phyloP scores from a whole-genome alignment of 148 eudicot species.

The Persicaria maculosa region DNA sequence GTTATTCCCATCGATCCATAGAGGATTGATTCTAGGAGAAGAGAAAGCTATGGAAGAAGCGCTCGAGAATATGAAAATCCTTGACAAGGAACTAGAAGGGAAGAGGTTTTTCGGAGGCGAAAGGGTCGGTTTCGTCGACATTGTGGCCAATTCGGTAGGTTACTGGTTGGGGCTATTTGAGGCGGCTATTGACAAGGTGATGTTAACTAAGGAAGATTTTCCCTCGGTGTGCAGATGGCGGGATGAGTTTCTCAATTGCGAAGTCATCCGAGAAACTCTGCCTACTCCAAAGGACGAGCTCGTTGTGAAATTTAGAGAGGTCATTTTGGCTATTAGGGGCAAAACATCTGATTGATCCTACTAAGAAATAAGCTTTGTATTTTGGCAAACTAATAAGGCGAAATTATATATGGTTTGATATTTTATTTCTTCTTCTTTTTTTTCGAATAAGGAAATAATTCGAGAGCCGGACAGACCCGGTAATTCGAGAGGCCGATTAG shows the following conservation, averaged over 20 bases:
- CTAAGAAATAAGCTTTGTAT: no score
- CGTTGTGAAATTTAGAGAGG: neutral
- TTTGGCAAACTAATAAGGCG: no score
- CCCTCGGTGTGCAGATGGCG: neutral
- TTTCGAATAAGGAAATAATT: no score
- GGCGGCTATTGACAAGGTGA: neutral
- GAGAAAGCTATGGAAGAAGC: neutral
- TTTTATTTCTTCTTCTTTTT: no score
- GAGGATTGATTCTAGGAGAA: neutral
- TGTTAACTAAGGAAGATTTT: neutral
- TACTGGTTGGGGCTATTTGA: neutral
- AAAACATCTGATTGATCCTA: neutral
- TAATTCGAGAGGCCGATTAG: no score
- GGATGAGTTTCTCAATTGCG: neutral
- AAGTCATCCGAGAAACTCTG: neutral
- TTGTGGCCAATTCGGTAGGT: neutral
- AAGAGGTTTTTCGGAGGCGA: no score
- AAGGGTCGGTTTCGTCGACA: neutral
- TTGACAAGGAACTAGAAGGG: no score
- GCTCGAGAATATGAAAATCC: neutral
- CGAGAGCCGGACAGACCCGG: no score
- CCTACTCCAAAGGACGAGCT: neutral
- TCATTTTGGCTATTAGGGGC: neutral
- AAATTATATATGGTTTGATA: no score
- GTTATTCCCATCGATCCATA: neutral